Base-by-base conservation (phyloP, 371 early-diverging fungal species). In the Syncephalastrum racemosum region DNA sequence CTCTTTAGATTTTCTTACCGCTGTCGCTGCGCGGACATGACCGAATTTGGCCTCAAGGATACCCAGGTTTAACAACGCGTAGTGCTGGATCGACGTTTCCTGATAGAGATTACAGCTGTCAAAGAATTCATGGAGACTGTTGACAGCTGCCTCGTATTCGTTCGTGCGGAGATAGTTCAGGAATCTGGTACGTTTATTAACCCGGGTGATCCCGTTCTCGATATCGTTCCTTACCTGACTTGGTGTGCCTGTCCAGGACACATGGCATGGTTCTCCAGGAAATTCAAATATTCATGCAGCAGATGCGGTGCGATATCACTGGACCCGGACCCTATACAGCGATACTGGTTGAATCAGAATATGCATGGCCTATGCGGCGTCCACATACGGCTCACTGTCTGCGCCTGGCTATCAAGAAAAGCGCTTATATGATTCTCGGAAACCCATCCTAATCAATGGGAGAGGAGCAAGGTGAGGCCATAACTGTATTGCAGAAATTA, bases 21-120 rank as follows among this genome's bases (percentile, higher is more conserved):
- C 59, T 24, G 64, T 31, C 22, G 76, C 70, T 54, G 60, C 68
- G 14, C 45, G 59, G 10, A 46, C 53, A 50, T 76, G 76, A 0
- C 73, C 73, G 52, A 76, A 70, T 25, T 68, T 76, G 4, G 68
- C 57, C 59, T 76, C 76, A 24, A 76, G 46, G 16, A 76, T 70
- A 19, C 71, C 68, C 14, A 72, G 54, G 24, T 70, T 70, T 3
- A 76, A 48, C 20, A 72, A 46, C 1, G 68, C 70, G 47, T 76
- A 72, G 19, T 76, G 76, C 15, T 67, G 63, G 43, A 76, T 60
- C 2, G 64, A 66, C 70, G 60, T 63, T 53, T 67, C 74, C 42
- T 68, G 58, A 36, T 59, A 51, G 18, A 53, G 50, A 4, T 71
- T 46, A 23, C 68, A 69, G 23, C 56, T 59, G 43, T 71, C 73